A percentile compares a stretch with the other conserved stretches of the same genome.
phyloP scores from a whole-genome alignment of 345 rosid genomes.

The Mangifera indica region DNA sequence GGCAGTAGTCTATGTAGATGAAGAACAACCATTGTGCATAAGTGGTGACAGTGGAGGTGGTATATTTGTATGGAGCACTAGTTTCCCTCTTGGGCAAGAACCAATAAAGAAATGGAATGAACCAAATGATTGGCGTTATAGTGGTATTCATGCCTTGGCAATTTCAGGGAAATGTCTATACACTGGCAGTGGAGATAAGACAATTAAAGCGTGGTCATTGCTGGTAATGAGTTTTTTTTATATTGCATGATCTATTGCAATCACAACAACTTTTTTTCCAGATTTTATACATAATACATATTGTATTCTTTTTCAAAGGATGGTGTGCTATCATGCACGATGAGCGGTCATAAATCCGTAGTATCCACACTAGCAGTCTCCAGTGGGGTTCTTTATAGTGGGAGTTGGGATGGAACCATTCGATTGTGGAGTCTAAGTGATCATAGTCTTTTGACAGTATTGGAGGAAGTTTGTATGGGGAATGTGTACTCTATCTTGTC shows the following conservation, averaged over 20 bases:
- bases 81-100: conserved; percentile 52
- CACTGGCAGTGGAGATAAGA: conserved; percentile 89
- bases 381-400: conserved; percentile 76
- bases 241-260: background rate
- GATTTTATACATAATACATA: conserved; percentile 1
- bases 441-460: conserved; percentile 68
- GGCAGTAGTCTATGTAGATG: conserved; percentile 66
- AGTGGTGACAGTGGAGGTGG: conserved; percentile 90
- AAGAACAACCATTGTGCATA: conserved; percentile 63
- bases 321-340: conserved; percentile 59
- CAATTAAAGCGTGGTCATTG: conserved; percentile 83
- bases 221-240: conserved; percentile 45
- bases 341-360: conserved; percentile 88
- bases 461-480: conserved; percentile 61
- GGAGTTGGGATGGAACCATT: conserved; percentile 94
- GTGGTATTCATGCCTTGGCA: conserved; percentile 80
- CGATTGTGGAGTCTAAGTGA: conserved; percentile 83
- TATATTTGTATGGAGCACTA: conserved; percentile 71
- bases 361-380: conserved; percentile 64
- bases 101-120: conserved; percentile 81
- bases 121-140: conserved; percentile 91
- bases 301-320: conserved; percentile 44
- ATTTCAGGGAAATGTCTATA: conserved; percentile 61
- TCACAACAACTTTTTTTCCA: background rate
- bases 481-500: conserved; percentile 57